Evolutionary conservation across 495 filamentous ascomycete genomes (phyloP).

Genomic region (Aspergillus diversus): DNA sequence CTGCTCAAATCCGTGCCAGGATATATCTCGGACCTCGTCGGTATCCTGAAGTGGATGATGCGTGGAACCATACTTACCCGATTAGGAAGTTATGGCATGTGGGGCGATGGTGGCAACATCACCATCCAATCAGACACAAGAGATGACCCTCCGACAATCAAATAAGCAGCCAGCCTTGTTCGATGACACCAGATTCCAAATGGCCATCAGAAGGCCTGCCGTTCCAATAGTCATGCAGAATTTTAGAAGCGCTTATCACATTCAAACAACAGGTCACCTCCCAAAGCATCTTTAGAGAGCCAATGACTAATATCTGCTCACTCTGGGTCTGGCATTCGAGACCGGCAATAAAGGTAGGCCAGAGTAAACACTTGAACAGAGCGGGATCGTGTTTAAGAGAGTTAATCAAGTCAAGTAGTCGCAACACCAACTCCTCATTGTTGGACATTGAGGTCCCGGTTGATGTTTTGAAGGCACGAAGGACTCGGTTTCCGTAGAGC

Average conservation of each 20-base stretch:
- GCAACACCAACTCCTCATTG: constrained; percentile 33
- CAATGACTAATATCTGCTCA: constrained; percentile 20
- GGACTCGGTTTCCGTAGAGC: constrained; percentile 26
- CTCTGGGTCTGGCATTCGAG: constrained; percentile 33
- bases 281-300: constrained; percentile 27
- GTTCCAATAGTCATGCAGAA: constrained; percentile 35
- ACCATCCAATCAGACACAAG: too few relatives aligned
- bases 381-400: constrained; percentile 44
- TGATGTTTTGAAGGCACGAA: constrained; percentile 10
- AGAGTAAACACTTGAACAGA: constrained; percentile 55
- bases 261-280: constrained; percentile 33
- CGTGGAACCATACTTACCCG: constrained; percentile 6
- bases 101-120: not conserved
- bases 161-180: constrained; percentile 20
- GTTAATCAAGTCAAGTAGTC: constrained; percentile 43
- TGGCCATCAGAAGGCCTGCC: constrained; percentile 9
- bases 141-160: not conserved
- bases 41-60: not conserved
- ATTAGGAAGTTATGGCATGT: constrained; percentile 16
- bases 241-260: constrained; percentile 35
- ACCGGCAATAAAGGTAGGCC: constrained; percentile 57
- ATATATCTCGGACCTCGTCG: not conserved
- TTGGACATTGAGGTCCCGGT: not conserved
- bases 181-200: constrained; percentile 14
- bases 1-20: not conserved